Base-by-base conservation (phyloP, 83 land plant species). In the Isoetes engelmannii region DNA sequence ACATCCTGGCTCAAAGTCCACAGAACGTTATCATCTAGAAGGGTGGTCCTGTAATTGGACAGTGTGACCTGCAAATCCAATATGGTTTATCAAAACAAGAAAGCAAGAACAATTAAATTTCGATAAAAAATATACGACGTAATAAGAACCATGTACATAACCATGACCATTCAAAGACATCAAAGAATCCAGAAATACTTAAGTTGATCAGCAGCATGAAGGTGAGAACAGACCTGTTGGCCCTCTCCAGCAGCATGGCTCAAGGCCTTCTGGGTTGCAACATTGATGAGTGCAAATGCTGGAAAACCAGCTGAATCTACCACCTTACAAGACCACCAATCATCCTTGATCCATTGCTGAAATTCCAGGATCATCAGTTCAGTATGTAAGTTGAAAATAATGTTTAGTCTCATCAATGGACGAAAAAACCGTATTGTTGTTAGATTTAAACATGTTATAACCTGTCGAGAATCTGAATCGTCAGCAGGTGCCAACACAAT, bases 261-360 rank as follows among this genome's bases (percentile, higher is more conserved):
- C n/a, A 72, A 57, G 42, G 72, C 72, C 57, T 72, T 61, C 72
- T 47, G 50, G 8, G 76, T 66, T 28, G 72, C 72, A 45, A 48
- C 69, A 55, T 15, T 72, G 43, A 65, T 48, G 44, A 72, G 18
- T 17, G 66, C 75, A 72, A 72, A 72, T 44, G 75, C 75, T 28
- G 75, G 60, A 47, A 60, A 62, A 44, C 75, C 75, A 37, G 44
- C 68, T 43, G 69, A 68, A 8, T 72, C 75, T 47, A 9, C 7
- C 43, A 72, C 7, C 44, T 51, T 67, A 43, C n/a, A 42, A 19
- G 72, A 71, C 75, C 75, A 72, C 55, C 69, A 53, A 43, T 67
- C 73, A 17, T 66, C 75, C 73, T 67, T 68, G 60, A 72, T 72
- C 75, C 75, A 72, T 44, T 72, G 75, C 75, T 72, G 72, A 19